Conservation (phyloP, 305 asterid species). For the Ilex paraguariensis region DNA sequence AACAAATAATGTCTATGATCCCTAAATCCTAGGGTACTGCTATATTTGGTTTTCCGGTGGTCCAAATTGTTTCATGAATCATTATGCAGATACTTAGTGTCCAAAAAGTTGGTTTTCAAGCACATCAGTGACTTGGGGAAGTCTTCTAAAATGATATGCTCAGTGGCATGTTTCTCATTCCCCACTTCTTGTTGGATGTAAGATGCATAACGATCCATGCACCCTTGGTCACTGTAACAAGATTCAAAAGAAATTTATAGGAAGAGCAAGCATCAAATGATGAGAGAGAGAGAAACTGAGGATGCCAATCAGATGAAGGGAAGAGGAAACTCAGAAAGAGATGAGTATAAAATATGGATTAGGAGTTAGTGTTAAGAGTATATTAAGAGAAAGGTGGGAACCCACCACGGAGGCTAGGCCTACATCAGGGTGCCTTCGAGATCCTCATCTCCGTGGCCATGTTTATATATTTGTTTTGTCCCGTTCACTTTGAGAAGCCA, state of each 20-base stretch:
- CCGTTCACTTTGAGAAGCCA: constrained; percentile 39
- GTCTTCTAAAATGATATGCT: constrained; percentile 21
- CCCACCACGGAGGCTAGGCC: constrained; percentile 47
- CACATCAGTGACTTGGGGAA: constrained; percentile 8
- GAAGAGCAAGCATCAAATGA: constrained; percentile 19
- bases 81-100: constrained; percentile 14
- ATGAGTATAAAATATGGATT: constrained; percentile 39
- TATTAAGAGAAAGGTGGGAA: constrained; percentile 33
- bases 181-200: constrained; percentile 34
- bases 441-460: too few species aligned
- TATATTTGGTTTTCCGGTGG: constrained; percentile 18
- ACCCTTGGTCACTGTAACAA: constrained; percentile 19
- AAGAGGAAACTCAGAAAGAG: constrained; percentile 22
- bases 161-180: constrained; percentile 34
- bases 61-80: constrained; percentile 21
- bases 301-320: constrained; percentile 32
- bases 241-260: constrained; percentile 8
- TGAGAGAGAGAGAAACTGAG: constrained; percentile 14
- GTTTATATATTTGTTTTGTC: constrained; percentile 32
- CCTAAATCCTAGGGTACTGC: constrained; percentile 22
- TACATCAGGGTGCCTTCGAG: constrained; percentile 32
- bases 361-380: constrained; percentile 32
- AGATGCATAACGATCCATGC: constrained; percentile 26
- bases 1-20: constrained; percentile 1
- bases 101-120: constrained; percentile 16